These are phyloP conservation scores for Exophiala aquamarina DNA, from an alignment of 2,329 filamentous ascomycete genomes.

Conservation along the genomic window DNA sequence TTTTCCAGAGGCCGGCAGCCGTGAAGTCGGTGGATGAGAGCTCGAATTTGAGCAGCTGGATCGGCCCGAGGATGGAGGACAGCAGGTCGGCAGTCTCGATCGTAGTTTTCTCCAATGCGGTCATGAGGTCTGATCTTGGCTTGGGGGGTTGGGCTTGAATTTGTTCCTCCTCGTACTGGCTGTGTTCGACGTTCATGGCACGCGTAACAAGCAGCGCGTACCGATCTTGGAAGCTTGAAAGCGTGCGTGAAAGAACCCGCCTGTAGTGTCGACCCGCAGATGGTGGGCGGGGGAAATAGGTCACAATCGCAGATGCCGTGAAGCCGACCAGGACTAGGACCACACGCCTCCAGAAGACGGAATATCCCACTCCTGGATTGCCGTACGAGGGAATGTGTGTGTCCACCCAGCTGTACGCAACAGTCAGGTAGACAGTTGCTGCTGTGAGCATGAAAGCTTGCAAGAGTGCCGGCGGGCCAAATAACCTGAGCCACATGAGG, in stretches of 20 bases:
- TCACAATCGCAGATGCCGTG: constrained; percentile 13
- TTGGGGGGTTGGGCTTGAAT: neutral
- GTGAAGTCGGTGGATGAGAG: constrained; percentile 42
- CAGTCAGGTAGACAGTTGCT: constrained; percentile 45
- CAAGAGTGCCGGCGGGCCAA: constrained; percentile 32
- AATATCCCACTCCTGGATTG: constrained; percentile 48
- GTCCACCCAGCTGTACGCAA: constrained; percentile 51
- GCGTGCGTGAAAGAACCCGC: constrained; percentile 8
- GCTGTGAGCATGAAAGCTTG: constrained; percentile 41
- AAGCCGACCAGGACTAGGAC: constrained; percentile 41
- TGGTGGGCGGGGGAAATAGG: constrained; percentile 13
- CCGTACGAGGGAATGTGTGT: constrained; percentile 46
- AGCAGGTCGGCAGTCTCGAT: constrained; percentile 36
- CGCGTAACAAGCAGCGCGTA: constrained; percentile 11
- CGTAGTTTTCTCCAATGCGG: constrained; percentile 13
- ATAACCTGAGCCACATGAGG: constrained; percentile 39
- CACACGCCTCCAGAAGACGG: constrained; percentile 51
- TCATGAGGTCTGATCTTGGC: neutral
- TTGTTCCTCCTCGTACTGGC: neutral
- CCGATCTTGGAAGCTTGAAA: constrained; percentile 8
- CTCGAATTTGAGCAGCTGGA: constrained; percentile 38
- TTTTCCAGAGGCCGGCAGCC: constrained; percentile 32
- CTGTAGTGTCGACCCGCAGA: constrained; percentile 13
- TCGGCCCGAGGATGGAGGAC: constrained; percentile 34
- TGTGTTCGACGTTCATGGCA: neutral